phyloP scores from a whole-genome alignment of 2,329 filamentous ascomycete genomes.

The Chrysoporthe puriensis region DNA sequence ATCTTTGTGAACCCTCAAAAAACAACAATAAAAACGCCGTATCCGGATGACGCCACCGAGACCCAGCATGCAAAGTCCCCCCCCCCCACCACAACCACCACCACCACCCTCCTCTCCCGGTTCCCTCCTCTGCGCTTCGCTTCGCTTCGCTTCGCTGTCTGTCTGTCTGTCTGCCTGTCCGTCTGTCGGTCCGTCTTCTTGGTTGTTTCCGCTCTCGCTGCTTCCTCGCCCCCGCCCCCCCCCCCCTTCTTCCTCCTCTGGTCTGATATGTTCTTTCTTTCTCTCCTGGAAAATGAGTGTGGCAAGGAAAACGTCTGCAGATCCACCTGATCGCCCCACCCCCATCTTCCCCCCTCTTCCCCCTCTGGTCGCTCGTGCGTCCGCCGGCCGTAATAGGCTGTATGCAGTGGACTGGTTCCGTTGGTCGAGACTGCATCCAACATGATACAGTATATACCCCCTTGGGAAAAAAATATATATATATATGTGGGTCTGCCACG shows the following conservation, averaged over 20 bases:
- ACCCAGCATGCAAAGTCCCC: constrained; percentile 16
- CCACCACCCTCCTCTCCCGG: background rate
- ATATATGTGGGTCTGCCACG: background rate
- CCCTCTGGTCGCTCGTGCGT: background rate
- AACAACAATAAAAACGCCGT: constrained; percentile 15
- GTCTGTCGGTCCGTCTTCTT: background rate
- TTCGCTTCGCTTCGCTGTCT: background rate
- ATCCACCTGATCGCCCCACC: background rate
- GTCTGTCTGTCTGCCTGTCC: no score
- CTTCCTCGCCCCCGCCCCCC: no score
- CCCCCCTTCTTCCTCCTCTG: no score
- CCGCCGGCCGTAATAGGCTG: background rate
- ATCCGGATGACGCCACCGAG: constrained; percentile 17
- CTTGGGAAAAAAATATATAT: background rate
- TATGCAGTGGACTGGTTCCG: background rate
- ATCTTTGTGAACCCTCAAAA: constrained; percentile 14
- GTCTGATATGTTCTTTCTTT: no score
- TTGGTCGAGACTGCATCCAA: constrained; percentile 7
- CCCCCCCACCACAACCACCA: background rate
- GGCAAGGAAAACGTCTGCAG: constrained; percentile 4
- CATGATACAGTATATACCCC: background rate
- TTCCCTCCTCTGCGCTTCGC: background rate
- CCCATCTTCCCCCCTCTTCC: background rate
- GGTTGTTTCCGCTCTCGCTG: background rate
- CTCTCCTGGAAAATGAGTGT: constrained; percentile 19